Base-by-base conservation (phyloP, 345 rosid genomes). In the Melaleuca quinquenervia region DNA sequence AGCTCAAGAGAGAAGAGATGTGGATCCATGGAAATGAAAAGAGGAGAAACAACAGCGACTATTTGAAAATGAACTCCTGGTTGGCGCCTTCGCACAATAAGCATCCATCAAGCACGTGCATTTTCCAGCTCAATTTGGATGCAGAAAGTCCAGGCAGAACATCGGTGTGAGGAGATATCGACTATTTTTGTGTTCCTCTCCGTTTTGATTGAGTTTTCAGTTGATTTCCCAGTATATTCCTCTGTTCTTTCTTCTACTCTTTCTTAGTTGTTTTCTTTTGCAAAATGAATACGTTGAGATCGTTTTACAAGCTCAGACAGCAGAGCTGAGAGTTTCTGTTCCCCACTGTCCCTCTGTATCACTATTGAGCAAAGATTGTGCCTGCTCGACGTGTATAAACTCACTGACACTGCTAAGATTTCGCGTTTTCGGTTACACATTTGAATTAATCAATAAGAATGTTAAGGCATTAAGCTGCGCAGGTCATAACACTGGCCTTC, bases 21-120 rank as follows among this genome's bases (percentile, higher is more conserved):
- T 90, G 93, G 94, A 89, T 22, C 2, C 84, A 76, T 51, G 90
- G 86, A 82, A 90, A 91, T 45, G 89, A 91, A 48, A 88, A 87
- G 86, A 91, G 86, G 82, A 88, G 87, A 75, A 91, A 84, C 84
- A 91, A 89, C 45, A 88, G 88, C 29, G 89, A 89, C 88, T 92
- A 90, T 62, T 88, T 90, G 90, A 92, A 89, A 82, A 88, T 93
- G 86, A 89, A 90, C 78, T 90, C 93, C 74, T 80, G 86, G 89
- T 22, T 84, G 86, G 85, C 76, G 60, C 86, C 93, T 85, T 74
- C 92, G 32, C 89, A 83, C 20, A 90, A 90, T 41, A 86, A 88
- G 51, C 90, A 48, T 49, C 88, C 90, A 27, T 55, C 88, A 22
- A 84, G 32, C 24, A 60, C 91, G 16, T 90, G 93, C 90, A 87